Evolutionary conservation across 768 basidiomycete genomes (phyloP).

Genomic region (Russula abietina): DNA sequence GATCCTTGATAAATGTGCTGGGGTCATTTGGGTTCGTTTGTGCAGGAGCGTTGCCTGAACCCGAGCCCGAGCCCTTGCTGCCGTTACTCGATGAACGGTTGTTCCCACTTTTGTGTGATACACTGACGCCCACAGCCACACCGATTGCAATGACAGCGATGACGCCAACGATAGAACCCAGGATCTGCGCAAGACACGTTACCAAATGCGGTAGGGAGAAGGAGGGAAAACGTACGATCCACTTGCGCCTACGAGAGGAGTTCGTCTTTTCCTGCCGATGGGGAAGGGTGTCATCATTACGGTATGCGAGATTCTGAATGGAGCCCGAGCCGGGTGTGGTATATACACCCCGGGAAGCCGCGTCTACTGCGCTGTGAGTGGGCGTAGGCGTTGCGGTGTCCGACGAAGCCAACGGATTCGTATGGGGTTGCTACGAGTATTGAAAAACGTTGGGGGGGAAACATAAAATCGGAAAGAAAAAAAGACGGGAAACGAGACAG

Average conservation of each 20-base stretch:
- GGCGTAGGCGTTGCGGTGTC: neutral
- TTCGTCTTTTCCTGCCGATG: slow-evolving; percentile 8
- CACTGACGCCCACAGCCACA: slow-evolving; percentile 57
- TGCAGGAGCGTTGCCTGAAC: too few relatives aligned
- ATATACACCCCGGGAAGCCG: slow-evolving; percentile 3
- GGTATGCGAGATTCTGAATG: neutral
- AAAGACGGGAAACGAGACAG: neutral
- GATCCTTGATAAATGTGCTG: slow-evolving; percentile 66
- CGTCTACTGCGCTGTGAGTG: neutral
- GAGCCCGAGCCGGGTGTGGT: slow-evolving; percentile 1
- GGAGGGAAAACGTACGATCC: slow-evolving; percentile 18
- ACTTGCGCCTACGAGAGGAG: slow-evolving; percentile 8
- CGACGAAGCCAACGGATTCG: neutral
- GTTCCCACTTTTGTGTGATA: slow-evolving; percentile 33
- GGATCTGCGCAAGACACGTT: slow-evolving; percentile 38
- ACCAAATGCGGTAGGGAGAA: neutral
- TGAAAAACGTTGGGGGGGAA: slow-evolving; percentile 2
- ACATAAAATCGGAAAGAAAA: slow-evolving; percentile 2
- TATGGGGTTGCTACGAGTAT: slow-evolving; percentile 3
- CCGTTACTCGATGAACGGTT: slow-evolving; percentile 22
- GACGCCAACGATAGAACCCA: slow-evolving; percentile 43
- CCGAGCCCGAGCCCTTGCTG: too few relatives aligned
- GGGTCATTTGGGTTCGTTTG: slow-evolving; percentile 60
- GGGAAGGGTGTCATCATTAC: slow-evolving; percentile 4
- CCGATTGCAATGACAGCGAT: slow-evolving; percentile 50